These are phyloP conservation scores for Allodekkera sacchari DNA, from an alignment of 805 yeast species.

Conservation along the genomic window DNA sequence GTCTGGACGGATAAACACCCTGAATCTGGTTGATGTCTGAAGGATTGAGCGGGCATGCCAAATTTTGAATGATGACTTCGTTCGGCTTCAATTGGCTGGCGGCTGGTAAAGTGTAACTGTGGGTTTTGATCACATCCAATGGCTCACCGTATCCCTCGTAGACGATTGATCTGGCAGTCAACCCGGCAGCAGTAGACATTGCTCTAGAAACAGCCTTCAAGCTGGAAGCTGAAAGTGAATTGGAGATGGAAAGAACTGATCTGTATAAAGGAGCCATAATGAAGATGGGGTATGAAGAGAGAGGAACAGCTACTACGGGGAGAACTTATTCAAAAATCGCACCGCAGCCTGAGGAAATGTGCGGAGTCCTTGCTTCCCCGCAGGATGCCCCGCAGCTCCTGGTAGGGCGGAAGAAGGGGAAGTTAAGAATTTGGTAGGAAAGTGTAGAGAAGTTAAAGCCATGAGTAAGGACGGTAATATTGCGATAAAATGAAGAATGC, in stretches of 20 bases:
- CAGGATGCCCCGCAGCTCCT: no score
- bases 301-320: background rate
- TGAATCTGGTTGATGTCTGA: conserved; percentile 80
- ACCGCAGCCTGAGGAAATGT: no score
- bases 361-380: no score
- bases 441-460: no score
- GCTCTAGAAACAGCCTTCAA: conserved; percentile 4
- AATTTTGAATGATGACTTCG: conserved; percentile 52
- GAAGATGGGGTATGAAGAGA: background rate
- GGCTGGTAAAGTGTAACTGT: conserved; percentile 42
- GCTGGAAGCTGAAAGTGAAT: background rate
- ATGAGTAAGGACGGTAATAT: no score
- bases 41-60: conserved; percentile 86
- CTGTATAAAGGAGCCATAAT: no score
- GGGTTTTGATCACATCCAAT: conserved; percentile 42
- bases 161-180: conserved; percentile 51
- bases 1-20: conserved; percentile 80
- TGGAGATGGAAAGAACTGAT: no score
- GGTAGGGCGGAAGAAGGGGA: no score
- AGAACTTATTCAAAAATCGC: no score
- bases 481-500: no score
- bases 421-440: no score
- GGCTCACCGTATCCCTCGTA: conserved; percentile 67
- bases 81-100: conserved; percentile 21
- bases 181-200: conserved; percentile 13